Percentiles rank a stretch among this genome's conserved stretches.
Evolutionary conservation across 345 rosid species (phyloP).

Genomic region (Eutrema heterophyllum): DNA sequence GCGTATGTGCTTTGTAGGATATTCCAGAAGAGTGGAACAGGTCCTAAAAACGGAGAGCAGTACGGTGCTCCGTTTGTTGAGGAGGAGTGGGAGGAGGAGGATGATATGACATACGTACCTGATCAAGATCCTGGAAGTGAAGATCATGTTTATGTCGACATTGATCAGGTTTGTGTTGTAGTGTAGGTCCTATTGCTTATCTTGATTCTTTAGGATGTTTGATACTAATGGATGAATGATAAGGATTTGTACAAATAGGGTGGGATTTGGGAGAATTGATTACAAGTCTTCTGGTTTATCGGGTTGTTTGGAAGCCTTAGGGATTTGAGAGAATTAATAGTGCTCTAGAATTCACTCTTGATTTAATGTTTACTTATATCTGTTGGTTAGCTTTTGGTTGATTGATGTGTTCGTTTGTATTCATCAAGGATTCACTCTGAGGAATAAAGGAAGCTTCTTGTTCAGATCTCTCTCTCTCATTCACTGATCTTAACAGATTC

Average conservation of each 20-base stretch:
- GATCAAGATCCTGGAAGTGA: conserved; percentile 41
- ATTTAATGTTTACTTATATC: neutral
- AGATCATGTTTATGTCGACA: conserved; percentile 41
- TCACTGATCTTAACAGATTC: neutral
- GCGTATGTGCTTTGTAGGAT: conserved; percentile 85
- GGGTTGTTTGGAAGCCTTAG: no score
- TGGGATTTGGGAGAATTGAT: no score
- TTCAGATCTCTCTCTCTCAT: neutral
- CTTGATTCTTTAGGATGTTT: neutral
- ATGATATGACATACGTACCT: conserved; percentile 43
- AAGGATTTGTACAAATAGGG: no score
- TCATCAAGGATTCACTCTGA: neutral
- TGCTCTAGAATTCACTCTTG: no score
- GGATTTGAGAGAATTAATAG: no score
- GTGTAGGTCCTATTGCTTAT: neutral
- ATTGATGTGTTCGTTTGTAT: neutral
- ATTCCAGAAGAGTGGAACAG: conserved; percentile 92
- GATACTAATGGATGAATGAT: neutral
- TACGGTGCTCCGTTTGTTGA: conserved; percentile 95
- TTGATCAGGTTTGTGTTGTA: conserved; percentile 53
- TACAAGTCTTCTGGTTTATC: no score
- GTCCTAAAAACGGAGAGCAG: conserved; percentile 95
- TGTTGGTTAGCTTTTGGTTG: neutral
- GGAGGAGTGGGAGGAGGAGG: conserved; percentile 74
- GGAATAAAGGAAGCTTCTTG: neutral